Evolutionary conservation across 306 rosid species (phyloP), one percentile per base, ranked within the genome.

Genomic region (Neltuma alba): DNA sequence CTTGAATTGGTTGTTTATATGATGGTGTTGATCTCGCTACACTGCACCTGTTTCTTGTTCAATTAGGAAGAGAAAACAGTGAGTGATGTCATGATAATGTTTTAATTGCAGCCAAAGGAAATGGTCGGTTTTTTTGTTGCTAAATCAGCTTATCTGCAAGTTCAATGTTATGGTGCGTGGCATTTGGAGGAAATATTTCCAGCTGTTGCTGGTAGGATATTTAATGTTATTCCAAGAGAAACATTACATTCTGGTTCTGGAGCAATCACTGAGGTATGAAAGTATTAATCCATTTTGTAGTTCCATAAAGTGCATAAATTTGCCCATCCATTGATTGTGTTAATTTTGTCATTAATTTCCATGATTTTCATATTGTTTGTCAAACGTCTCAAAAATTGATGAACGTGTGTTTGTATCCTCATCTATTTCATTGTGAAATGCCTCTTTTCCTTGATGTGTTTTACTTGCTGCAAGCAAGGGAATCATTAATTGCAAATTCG

Each of bases 71-170:
- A 28, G 44, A 37, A 66, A 7, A 63, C 57, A n/a, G n/a, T n/a
- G n/a, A 79, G 7, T 80, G 33, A 83, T 78, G 40, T 77, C 18
- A 63, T 75, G 82, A 21, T 82, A 79, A 38, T 61, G 25, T 72
- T 70, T 79, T 72, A 61, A 61, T 75, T 84, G 89, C 93, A 95
- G 99, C 98, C 97, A 79, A 95, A 91, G 87, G 97, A 95, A 86
- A 81, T 95, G 90, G 84, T 79, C 79, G 83, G 93, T 66, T 89
- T 93, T 84, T 74, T 31, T 93, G 78, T 83, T 95, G 75, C 94
- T 93, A 27, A 92, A 93, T 89, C 99, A 95, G 86, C 86, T 93
- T 58, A 95, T 93, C 80, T 95, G 98, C 91, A 95, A 95, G 89
- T 93, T 95, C 93, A 90, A 68, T 83, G 87, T 88, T 41, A 83